Base-by-base conservation (phyloP, 1,139 yeast genomes). In the Suhomyces taliae region DNA sequence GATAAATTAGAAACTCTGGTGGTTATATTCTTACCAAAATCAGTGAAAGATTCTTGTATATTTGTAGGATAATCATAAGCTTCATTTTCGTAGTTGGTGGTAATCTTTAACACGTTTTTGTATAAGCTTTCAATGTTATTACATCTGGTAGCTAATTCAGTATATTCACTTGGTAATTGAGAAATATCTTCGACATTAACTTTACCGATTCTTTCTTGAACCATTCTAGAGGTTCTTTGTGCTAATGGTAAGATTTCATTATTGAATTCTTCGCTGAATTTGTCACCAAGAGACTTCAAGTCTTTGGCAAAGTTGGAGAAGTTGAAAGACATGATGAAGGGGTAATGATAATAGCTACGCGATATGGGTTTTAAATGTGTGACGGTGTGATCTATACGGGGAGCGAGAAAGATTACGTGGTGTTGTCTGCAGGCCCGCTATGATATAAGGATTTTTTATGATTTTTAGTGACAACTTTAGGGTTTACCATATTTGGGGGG, bases 41-140 rank as follows among this genome's bases (percentile, higher is more conserved):
- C 95, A 44, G 78, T 77, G 54, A 89, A 80, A 15, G 93, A 84
- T 62, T 89, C 96, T 59, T 77, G 83, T 48, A 74, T 62, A 60
- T 87, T 85, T 46, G 83, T 81, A n/a, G 96, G 96, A 65, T 89
- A 89, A 66, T 90, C 97, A 67, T 90, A 89, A 46, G 86, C 78
- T 65, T 88, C 96, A 55, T 74, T 79, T 60, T 85, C 93, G 65
- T 87, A 89, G 49, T 79, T 79, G 34, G 78, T 69, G 48, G 95
- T 85, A 47, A 89, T 86, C 48, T 85, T 79, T 55, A 89, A 76
- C 47, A 89, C 79, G 61, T 86, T 85, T 64, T 80, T 80, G 72
- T 88, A 89, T 46, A 89, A 82, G 35, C 76, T 68, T 64, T 85
- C 89, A 62, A 89, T 78, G 46, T 87, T 83, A 64, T 89, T 95